A percentile compares a stretch with the other conserved stretches of the same genome.
phyloP scores from a whole-genome alignment of 2,329 filamentous ascomycete species.

The Penicillium sp. region DNA sequence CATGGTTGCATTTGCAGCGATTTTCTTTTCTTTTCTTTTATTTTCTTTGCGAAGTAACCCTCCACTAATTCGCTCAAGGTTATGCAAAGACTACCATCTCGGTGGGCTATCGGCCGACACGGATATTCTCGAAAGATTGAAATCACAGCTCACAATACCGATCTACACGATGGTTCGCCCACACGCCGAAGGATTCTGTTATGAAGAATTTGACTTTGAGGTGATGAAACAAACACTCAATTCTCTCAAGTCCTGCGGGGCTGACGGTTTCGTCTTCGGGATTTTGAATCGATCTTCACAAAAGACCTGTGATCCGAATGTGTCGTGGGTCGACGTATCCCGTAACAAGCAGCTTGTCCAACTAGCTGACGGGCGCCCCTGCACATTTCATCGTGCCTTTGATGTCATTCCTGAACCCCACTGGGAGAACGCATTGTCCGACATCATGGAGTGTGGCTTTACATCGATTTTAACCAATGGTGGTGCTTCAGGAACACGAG shows the following conservation, averaged over 20 bases:
- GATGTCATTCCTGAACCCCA: constrained; percentile 39
- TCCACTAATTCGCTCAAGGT: constrained; percentile 7
- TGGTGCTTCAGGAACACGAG: constrained; percentile 31
- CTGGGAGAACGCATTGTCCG: constrained; percentile 30
- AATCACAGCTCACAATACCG: constrained; percentile 35
- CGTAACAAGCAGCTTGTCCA: constrained; percentile 44
- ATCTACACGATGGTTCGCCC: constrained; percentile 56
- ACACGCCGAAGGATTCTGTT: constrained; percentile 47
- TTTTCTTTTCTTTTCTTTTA: too few species aligned
- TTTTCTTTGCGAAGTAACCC: too few species aligned
- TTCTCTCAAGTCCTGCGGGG: constrained; percentile 33
- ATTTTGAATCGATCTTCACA: constrained; percentile 34
- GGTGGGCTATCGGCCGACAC: constrained; percentile 19
- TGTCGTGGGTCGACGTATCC: constrained; percentile 39
- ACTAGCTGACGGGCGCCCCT: constrained; percentile 44
- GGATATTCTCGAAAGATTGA: constrained; percentile 26
- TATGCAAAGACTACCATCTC: constrained; percentile 21
- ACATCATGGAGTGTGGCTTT: constrained; percentile 48
- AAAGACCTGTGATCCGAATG: neutral
- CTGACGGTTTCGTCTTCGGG: constrained; percentile 54
- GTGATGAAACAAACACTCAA: constrained; percentile 45
- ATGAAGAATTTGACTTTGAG: constrained; percentile 42
- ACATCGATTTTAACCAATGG: constrained; percentile 51
- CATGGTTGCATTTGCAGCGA: too few species aligned
- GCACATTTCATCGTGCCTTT: constrained; percentile 57